These are phyloP conservation scores for Amanita jacksonii DNA, from an alignment of 768 basidiomycete genomes.

Conservation along the genomic window DNA sequence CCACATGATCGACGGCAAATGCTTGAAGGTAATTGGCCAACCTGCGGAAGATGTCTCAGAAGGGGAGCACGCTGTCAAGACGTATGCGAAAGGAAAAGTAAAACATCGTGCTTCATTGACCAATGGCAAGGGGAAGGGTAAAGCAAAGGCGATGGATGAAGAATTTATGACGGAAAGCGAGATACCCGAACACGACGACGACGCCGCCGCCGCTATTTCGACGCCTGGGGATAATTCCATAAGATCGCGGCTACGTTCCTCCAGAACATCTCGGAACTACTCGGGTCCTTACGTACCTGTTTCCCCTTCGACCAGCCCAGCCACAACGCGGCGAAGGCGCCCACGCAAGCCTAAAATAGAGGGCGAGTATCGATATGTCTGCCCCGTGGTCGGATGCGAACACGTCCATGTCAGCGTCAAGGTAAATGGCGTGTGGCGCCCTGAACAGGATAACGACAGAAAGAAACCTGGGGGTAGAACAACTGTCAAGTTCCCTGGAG, in stretches of 20 bases:
- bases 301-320: constrained; percentile 1
- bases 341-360: constrained; percentile 29
- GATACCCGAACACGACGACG: neutral
- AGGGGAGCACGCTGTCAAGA: constrained; percentile 10
- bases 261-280: neutral
- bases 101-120: constrained; percentile 15
- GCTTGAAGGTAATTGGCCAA: constrained; percentile 47
- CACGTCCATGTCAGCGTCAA: constrained; percentile 46
- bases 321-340: constrained; percentile 13
- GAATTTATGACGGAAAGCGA: neutral
- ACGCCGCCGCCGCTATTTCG: constrained; percentile 6
- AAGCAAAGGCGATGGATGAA: constrained; percentile 2
- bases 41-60: constrained; percentile 20
- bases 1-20: constrained; percentile 73
- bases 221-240: constrained; percentile 13
- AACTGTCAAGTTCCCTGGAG: constrained; percentile 9
- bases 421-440: constrained; percentile 49
- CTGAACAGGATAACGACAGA: constrained; percentile 32
- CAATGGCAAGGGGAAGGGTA: constrained; percentile 8
- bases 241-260: constrained; percentile 11
- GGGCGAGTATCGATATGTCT: constrained; percentile 48
- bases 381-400: constrained; percentile 54
- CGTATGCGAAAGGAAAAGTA: constrained; percentile 37
- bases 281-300: constrained; percentile 7
- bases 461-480: constrained; percentile 8